Evolutionary conservation across 106 monocot genomes (phyloP).

Genomic region (Allium cepa): DNA sequence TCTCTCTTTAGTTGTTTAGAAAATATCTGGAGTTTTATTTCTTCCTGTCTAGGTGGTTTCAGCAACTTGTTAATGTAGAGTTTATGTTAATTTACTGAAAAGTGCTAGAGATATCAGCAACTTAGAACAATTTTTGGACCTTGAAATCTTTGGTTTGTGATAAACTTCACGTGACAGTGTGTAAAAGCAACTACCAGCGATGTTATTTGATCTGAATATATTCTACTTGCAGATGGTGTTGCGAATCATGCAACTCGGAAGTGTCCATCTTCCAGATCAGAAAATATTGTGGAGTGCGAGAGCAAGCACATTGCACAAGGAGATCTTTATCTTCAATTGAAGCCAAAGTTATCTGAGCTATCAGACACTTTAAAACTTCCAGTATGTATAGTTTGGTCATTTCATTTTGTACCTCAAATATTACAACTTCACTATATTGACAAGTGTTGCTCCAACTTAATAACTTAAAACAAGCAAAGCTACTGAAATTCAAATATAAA

Average conservation of each 20-base stretch:
- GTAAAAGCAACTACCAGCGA: constrained; percentile 7
- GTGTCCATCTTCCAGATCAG: constrained; percentile 7
- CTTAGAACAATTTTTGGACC: background rate
- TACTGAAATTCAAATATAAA: background rate
- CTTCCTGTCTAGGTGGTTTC: no score
- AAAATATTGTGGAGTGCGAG: constrained; percentile 24
- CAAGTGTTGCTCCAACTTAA: background rate
- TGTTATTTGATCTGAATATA: background rate
- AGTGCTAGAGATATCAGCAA: no score
- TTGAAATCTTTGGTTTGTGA: constrained; percentile 4
- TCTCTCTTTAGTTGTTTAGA: no score
- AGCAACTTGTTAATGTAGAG: no score
- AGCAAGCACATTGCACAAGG: constrained; percentile 31
- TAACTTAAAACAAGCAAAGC: background rate
- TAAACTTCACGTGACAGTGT: constrained; percentile 3
- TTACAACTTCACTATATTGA: background rate
- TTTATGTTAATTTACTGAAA: no score
- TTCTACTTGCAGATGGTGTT: background rate
- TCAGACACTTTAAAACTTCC: constrained; percentile 51
- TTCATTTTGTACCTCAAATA: background rate
- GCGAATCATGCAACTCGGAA: constrained; percentile 1
- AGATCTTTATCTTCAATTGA: constrained; percentile 38
- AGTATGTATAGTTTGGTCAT: constrained; percentile 29
- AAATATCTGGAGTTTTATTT: no score
- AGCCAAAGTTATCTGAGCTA: constrained; percentile 56